A percentile compares a stretch with the other conserved stretches of the same genome.
Evolutionary conservation across 2,329 filamentous ascomycete species (phyloP).

Genomic region (Claviceps purpurea): DNA sequence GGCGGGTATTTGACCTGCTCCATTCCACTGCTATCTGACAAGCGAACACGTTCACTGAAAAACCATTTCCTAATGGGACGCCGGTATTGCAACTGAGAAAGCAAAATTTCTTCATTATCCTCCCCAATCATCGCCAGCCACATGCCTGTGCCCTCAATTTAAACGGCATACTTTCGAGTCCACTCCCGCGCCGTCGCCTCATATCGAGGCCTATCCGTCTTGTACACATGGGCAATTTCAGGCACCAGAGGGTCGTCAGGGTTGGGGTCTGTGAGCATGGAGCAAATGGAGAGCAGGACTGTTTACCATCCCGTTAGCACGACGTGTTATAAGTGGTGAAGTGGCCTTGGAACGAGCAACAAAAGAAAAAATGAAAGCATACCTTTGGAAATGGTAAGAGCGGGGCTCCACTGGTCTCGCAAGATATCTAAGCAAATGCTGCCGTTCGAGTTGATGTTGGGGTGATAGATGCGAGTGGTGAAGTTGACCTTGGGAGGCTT

Average conservation of each 20-base stretch:
- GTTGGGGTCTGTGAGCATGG: slow-evolving; percentile 98
- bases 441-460: slow-evolving; percentile 99
- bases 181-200: slow-evolving; percentile 95
- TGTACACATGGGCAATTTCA: slow-evolving; percentile 99
- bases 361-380: slow-evolving; percentile 13
- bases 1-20: slow-evolving; percentile 3
- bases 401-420: slow-evolving; percentile 97
- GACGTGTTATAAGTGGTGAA: background rate
- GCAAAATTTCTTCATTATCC: background rate
- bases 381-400: slow-evolving; percentile 98
- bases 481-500: slow-evolving; percentile 99
- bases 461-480: slow-evolving; percentile 98
- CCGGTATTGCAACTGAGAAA: slow-evolving; percentile 6
- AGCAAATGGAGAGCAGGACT: slow-evolving; percentile 98
- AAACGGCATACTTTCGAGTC: slow-evolving; percentile 99
- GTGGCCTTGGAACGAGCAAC: background rate
- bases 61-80: background rate
- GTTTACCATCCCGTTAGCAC: slow-evolving; percentile 4
- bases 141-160: slow-evolving; percentile 13
- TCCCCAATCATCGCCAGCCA: background rate
- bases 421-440: slow-evolving; percentile 98
- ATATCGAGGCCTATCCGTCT: slow-evolving; percentile 92
- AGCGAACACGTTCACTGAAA: slow-evolving; percentile 3
- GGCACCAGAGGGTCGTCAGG: slow-evolving; percentile 96
- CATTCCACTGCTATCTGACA: slow-evolving; percentile 1